Evolutionary conservation across 148 eudicot genomes (phyloP).

Genomic region (Camellia sinensis): DNA sequence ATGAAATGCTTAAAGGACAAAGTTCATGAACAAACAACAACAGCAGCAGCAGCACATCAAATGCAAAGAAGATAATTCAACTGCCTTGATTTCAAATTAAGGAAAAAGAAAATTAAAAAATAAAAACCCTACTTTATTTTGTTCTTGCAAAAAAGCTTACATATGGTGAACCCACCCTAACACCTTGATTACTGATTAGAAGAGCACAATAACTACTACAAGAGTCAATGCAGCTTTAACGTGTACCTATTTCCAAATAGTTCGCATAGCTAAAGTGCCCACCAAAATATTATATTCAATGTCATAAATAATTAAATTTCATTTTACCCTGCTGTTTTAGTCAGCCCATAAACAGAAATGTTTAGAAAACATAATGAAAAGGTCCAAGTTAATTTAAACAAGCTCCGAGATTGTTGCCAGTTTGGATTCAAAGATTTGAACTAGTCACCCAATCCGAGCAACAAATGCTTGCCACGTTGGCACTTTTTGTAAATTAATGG

Average conservation of each 20-base stretch:
- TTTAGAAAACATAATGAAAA: no score
- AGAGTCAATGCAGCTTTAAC: background rate
- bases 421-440: no score
- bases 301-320: no score
- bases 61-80: background rate
- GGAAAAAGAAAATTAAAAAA: background rate
- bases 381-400: background rate
- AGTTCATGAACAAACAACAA: background rate
- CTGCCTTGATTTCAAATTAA: background rate
- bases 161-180: background rate
- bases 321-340: background rate
- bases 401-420: no score
- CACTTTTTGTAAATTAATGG: no score
- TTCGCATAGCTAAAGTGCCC: background rate
- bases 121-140: no score
- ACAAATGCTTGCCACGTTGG: no score
- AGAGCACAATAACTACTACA: background rate
- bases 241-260: background rate
- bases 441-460: no score
- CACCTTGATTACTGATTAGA: background rate
- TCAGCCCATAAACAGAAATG: background rate
- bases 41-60: conserved; percentile 7
- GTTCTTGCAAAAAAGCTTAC: background rate
- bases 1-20: conserved; percentile 7
- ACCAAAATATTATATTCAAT: background rate